These are phyloP conservation scores for Wickerhamomyces silvicola DNA, from an alignment of 805 yeast species.

Conservation along the genomic window DNA sequence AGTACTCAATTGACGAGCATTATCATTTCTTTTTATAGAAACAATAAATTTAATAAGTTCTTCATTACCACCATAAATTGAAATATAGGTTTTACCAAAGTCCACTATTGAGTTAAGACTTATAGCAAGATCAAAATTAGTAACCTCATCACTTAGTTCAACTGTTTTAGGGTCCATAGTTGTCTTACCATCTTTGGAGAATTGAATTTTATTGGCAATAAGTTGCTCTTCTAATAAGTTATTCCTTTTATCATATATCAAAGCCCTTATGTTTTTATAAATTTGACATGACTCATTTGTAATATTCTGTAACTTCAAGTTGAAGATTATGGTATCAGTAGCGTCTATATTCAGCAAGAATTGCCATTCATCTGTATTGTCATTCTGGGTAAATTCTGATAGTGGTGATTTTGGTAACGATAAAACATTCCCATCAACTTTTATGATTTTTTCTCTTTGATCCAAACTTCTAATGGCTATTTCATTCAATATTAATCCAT, in stretches of 20 bases:
- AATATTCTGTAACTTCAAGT: constrained; percentile 1
- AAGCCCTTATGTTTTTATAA: neutral
- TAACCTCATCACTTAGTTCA: neutral
- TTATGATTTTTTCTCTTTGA: neutral
- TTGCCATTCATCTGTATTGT: constrained; percentile 4
- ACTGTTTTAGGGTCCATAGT: neutral
- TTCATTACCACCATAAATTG: constrained; percentile 2
- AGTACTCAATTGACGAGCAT: constrained; percentile 6
- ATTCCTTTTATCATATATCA: neutral
- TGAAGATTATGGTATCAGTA: constrained; percentile 1
- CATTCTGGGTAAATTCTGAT: constrained; percentile 9
- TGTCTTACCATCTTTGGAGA: neutral
- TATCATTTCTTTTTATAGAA: constrained; percentile 1
- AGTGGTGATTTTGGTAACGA: constrained; percentile 4
- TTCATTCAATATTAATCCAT: neutral
- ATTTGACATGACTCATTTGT: neutral
- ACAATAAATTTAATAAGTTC: constrained; percentile 1
- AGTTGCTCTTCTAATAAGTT: neutral
- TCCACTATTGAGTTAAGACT: neutral
- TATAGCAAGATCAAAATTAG: neutral
- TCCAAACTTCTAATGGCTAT: neutral
- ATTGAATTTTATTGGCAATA: neutral
- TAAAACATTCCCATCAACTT: neutral
- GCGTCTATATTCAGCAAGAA: constrained; percentile 4
- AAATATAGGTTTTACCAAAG: neutral